Percentiles rank a stretch among this genome's conserved stretches.
phyloP scores from a whole-genome alignment of 78 protist genomes.

The Bodo saltans region DNA sequence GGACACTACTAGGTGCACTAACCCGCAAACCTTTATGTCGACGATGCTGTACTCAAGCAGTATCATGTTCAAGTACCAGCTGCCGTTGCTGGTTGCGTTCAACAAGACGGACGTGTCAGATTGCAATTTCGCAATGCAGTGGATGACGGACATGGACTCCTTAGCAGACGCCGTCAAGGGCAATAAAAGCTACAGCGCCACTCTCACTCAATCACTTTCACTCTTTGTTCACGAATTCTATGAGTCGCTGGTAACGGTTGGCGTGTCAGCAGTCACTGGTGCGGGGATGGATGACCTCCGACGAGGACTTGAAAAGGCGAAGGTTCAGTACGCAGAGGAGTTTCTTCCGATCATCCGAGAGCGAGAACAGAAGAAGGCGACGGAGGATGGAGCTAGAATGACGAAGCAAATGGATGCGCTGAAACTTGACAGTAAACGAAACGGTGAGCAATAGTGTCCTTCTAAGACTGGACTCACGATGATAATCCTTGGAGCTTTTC shows the following conservation, averaged over 20 bases:
- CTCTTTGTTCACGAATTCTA: slow-evolving; percentile 89
- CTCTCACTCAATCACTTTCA: slow-evolving; percentile 67
- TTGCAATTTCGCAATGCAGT: slow-evolving; percentile 48
- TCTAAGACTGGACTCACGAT: too few species aligned
- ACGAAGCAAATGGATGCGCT: too few species aligned
- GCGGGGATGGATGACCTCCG: slow-evolving; percentile 71
- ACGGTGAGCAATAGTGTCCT: too few species aligned
- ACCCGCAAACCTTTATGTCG: slow-evolving; percentile 94
- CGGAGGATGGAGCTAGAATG: too few species aligned
- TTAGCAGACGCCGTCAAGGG: slow-evolving; percentile 35
- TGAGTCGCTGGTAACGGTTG: slow-evolving; percentile 34
- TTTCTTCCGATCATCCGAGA: slow-evolving; percentile 15
- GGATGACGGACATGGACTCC: slow-evolving; percentile 80
- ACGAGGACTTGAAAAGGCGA: slow-evolving; percentile 44
- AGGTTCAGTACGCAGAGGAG: slow-evolving; percentile 48
- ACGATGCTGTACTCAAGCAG: slow-evolving; percentile 94
- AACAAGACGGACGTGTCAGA: slow-evolving; percentile 84
- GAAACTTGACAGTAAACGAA: too few species aligned
- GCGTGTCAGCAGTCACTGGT: slow-evolving; percentile 78
- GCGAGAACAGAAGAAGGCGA: slow-evolving; percentile 1
- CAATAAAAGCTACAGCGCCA: slow-evolving; percentile 53
- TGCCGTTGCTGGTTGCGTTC: slow-evolving; percentile 87
- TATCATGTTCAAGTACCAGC: slow-evolving; percentile 83
- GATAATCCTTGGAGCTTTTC: too few species aligned
- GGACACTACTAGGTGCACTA: slow-evolving; percentile 82